Evolutionary conservation across 1,139 yeast species (phyloP).

Genomic region (Pichia sp.): DNA sequence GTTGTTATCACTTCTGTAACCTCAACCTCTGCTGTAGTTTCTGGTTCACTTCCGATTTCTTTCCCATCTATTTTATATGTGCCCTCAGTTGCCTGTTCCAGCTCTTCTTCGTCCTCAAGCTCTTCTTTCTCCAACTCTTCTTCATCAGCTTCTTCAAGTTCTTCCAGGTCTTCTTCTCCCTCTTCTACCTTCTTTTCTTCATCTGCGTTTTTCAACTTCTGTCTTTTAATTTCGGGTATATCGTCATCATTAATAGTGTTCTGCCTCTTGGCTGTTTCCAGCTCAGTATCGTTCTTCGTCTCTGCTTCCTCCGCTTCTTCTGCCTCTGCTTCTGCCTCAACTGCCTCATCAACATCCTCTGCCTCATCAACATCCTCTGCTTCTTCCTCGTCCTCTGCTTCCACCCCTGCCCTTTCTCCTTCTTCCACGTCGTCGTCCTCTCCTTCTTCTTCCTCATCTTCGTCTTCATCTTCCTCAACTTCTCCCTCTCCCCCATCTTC

Average conservation of each 20-base stretch:
- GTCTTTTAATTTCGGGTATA: slow-evolving; percentile 22
- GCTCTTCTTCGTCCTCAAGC: slow-evolving; percentile 24
- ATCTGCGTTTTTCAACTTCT: slow-evolving; percentile 27
- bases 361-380: slow-evolving; percentile 4
- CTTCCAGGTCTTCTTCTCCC: slow-evolving; percentile 16
- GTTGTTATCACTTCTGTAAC: slow-evolving; percentile 12
- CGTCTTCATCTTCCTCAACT: slow-evolving; percentile 32
- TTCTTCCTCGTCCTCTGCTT: slow-evolving; percentile 3
- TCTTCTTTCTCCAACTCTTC: slow-evolving; percentile 37
- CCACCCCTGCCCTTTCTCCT: slow-evolving; percentile 17
- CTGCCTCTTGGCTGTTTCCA: slow-evolving; percentile 23
- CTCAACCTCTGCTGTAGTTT: slow-evolving; percentile 17
- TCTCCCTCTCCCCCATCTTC: slow-evolving; percentile 35
- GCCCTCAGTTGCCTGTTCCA: slow-evolving; percentile 14
- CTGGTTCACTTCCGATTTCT: neutral
- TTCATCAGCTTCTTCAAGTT: slow-evolving; percentile 36
- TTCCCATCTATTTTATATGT: no score
- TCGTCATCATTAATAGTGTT: slow-evolving; percentile 23
- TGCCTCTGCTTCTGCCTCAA: neutral
- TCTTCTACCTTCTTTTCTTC: slow-evolving; percentile 6
- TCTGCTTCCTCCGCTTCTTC: no score
- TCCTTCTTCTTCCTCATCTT: slow-evolving; percentile 10
- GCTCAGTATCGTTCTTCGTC: slow-evolving; percentile 19
- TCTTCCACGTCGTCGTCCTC: neutral
- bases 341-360: no score